Conservation (phyloP, 306 rosid genomes). For the Trifolium dubium region DNA sequence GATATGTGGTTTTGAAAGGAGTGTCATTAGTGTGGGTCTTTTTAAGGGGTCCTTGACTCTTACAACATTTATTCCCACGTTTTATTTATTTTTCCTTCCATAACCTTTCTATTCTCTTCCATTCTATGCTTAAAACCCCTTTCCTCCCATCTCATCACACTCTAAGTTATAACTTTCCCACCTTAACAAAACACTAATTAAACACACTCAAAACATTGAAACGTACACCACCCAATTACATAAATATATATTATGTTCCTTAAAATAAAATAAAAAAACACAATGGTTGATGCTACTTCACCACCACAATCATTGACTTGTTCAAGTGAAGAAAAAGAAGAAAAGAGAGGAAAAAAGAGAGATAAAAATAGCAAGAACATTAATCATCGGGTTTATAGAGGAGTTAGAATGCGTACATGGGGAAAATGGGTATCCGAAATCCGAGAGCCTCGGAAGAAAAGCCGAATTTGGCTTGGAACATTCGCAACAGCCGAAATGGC, state of each 20-base stretch:
- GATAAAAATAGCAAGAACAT: background rate
- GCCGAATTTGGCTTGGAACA: slow-evolving; percentile 97
- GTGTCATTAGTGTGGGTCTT: no score
- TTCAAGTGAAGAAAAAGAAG: background rate
- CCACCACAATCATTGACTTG: slow-evolving; percentile 14
- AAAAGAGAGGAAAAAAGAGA: slow-evolving; percentile 56
- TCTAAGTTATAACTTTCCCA: background rate
- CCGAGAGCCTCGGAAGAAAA: slow-evolving; percentile 90
- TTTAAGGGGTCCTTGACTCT: no score
- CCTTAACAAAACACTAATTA: background rate
- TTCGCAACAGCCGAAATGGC: slow-evolving; percentile 96
- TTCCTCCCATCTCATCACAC: no score
- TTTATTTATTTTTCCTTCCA: no score
- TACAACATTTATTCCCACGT: no score
- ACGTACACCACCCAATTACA: background rate
- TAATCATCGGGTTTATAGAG: slow-evolving; percentile 80
- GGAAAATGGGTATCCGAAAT: slow-evolving; percentile 99
- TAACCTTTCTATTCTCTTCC: no score
- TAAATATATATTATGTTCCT: background rate
- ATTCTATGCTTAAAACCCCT: no score
- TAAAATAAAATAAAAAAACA: background rate
- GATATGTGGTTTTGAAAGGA: no score
- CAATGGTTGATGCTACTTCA: slow-evolving; percentile 43
- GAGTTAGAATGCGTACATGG: slow-evolving; percentile 96
- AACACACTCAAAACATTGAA: background rate